Evolutionary conservation across 2,329 filamentous ascomycete genomes (phyloP).

Genomic region (Monilinia laxa): DNA sequence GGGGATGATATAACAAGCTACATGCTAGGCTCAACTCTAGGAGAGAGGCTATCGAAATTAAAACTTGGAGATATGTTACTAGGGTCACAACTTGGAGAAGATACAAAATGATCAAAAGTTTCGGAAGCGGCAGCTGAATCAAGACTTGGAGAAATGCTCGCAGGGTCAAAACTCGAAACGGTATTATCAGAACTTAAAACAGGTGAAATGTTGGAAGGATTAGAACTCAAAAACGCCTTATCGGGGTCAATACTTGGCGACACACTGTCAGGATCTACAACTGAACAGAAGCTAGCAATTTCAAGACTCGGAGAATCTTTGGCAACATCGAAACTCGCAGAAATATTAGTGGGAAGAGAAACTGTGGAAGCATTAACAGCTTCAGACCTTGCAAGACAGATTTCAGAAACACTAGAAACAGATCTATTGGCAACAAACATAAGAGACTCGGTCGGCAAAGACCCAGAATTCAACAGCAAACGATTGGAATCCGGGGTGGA

Average conservation of each 20-base stretch:
- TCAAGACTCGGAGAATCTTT: not conserved
- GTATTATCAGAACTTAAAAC: not conserved
- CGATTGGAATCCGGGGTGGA: too few species aligned
- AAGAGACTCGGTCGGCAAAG: not conserved
- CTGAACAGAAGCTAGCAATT: not conserved
- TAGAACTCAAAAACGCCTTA: not conserved
- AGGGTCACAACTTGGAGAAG: not conserved
- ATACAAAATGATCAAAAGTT: not conserved
- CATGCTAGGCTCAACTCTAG: not conserved
- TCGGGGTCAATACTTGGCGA: conserved; percentile 3
- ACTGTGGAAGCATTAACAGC: not conserved
- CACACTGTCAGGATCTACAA: not conserved
- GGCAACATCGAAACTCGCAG: not conserved
- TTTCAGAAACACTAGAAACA: not conserved
- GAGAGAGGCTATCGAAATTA: not conserved
- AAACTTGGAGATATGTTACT: not conserved
- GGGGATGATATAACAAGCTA: not conserved
- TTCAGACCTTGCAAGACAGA: not conserved
- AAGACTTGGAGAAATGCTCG: not conserved
- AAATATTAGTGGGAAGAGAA: not conserved
- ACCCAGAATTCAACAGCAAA: not conserved
- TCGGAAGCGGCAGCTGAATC: not conserved
- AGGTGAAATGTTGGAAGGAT: not conserved
- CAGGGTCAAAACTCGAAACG: not conserved
- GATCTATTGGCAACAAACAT: not conserved